phyloP scores from a whole-genome alignment of 768 basidiomycete species.

The Russula sp. region DNA sequence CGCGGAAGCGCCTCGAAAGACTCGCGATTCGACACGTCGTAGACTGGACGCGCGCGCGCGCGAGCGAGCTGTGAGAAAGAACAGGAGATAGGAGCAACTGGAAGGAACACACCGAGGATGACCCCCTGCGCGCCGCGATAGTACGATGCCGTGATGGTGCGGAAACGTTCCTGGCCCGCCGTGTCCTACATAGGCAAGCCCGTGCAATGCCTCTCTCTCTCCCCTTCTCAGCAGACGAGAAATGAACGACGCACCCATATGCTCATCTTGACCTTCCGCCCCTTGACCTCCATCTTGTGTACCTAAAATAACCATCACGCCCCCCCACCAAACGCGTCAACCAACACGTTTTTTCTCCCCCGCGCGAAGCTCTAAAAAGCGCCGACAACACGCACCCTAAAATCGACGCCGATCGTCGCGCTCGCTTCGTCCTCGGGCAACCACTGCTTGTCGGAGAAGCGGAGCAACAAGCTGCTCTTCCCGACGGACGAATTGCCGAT shows the following conservation, averaged over 20 bases:
- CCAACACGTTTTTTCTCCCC: too few species aligned
- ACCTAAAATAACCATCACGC: slow-evolving; percentile 41
- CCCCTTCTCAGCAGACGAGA: not conserved
- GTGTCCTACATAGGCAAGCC: slow-evolving; percentile 58
- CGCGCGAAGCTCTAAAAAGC: too few species aligned
- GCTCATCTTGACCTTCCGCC: slow-evolving; percentile 84
- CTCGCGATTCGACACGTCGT: slow-evolving; percentile 89
- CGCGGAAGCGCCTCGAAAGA: slow-evolving; percentile 91
- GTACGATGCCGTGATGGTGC: slow-evolving; percentile 92
- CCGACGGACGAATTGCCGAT: slow-evolving; percentile 91
- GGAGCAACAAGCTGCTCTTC: slow-evolving; percentile 81
- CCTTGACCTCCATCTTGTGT: slow-evolving; percentile 81
- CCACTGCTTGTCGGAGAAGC: slow-evolving; percentile 98
- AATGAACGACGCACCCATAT: slow-evolving; percentile 75
- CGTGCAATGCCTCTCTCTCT: not conserved
- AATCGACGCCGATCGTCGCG: slow-evolving; percentile 82
- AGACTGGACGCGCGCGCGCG: slow-evolving; percentile 47
- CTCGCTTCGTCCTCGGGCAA: slow-evolving; percentile 85
- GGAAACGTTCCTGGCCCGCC: slow-evolving; percentile 94
- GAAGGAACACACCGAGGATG: slow-evolving; percentile 50
- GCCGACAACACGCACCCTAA: slow-evolving; percentile 48
- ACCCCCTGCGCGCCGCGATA: slow-evolving; percentile 87
- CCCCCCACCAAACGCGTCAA: too few species aligned
- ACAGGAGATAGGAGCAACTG: not conserved
- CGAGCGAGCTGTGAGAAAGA: too few species aligned